Evolutionary conservation across 768 basidiomycete species (phyloP).

Genomic region (Leccinum obscurum): DNA sequence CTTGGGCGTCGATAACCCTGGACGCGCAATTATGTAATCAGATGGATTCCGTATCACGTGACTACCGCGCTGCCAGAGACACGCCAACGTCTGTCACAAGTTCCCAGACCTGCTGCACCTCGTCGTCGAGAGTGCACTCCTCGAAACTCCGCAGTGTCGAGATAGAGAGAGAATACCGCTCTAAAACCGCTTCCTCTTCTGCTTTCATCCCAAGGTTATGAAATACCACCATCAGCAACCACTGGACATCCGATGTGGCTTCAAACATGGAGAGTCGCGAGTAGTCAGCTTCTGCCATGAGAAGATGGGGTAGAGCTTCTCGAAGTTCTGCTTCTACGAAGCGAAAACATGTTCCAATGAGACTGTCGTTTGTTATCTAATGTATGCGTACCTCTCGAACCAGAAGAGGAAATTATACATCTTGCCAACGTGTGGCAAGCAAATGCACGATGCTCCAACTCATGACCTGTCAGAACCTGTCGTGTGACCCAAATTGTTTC

Average conservation of each 20-base stretch:
- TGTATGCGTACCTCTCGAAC: slow-evolving; percentile 42
- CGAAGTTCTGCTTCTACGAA: slow-evolving; percentile 39
- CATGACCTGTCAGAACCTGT: slow-evolving; percentile 69
- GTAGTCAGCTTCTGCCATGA: slow-evolving; percentile 68
- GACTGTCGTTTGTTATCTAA: slow-evolving; percentile 1
- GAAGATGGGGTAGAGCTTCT: slow-evolving; percentile 61
- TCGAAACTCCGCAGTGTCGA: slow-evolving; percentile 44
- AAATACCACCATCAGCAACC: slow-evolving; percentile 67
- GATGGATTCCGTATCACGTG: slow-evolving; percentile 21
- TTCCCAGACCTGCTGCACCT: slow-evolving; percentile 56
- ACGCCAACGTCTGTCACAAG: slow-evolving; percentile 60
- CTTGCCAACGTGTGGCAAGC: slow-evolving; percentile 74
- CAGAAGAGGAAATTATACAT: slow-evolving; percentile 64
- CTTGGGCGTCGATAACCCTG: slow-evolving; percentile 11
- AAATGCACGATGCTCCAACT: slow-evolving; percentile 74
- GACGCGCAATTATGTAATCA: slow-evolving; percentile 25
- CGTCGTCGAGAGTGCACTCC: slow-evolving; percentile 46
- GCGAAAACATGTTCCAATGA: slow-evolving; percentile 16
- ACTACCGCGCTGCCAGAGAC: slow-evolving; percentile 44
- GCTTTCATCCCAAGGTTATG: slow-evolving; percentile 60
- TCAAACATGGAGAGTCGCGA: slow-evolving; percentile 53
- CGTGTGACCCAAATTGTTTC: neutral
- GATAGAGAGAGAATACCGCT: slow-evolving; percentile 48
- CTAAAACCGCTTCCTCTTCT: slow-evolving; percentile 56
- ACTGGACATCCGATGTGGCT: slow-evolving; percentile 68